Evolutionary conservation across 768 basidiomycete genomes (phyloP).

Genomic region (Stropharia rugosoannulata): DNA sequence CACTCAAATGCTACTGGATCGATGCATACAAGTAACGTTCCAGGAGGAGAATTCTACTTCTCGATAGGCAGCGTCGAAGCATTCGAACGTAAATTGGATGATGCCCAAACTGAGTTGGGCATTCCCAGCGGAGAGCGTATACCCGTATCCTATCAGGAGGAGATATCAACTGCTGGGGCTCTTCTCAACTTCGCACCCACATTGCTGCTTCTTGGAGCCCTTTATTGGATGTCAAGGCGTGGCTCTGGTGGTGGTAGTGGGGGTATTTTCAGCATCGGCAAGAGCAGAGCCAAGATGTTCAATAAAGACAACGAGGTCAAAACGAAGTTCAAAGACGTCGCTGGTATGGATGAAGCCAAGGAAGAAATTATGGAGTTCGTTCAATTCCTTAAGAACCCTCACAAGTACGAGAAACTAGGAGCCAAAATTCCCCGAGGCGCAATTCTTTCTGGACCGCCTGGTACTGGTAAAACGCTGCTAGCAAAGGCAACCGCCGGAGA

Average conservation of each 20-base stretch:
- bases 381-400: constrained; percentile 95
- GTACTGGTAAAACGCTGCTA: constrained; percentile 96
- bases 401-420: constrained; percentile 92
- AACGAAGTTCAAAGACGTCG: constrained; percentile 94
- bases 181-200: constrained; percentile 94
- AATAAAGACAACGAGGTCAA: constrained; percentile 96
- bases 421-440: constrained; percentile 98
- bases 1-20: constrained; percentile 86
- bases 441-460: constrained; percentile 93
- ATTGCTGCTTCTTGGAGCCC: constrained; percentile 83
- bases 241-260: constrained; percentile 67
- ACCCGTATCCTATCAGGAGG: constrained; percentile 95
- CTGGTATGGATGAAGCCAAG: constrained; percentile 99
- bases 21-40: constrained; percentile 63
- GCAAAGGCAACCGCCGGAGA: constrained; percentile 99
- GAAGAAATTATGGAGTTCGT: constrained; percentile 99
- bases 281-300: constrained; percentile 91
- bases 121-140: constrained; percentile 93
- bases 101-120: constrained; percentile 88
- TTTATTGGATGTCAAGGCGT: constrained; percentile 86
- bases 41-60: constrained; percentile 78
- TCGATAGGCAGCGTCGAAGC: constrained; percentile 96
- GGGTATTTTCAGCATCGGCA: constrained; percentile 96
- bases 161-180: constrained; percentile 81
- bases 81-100: constrained; percentile 93